phyloP scores from a whole-genome alignment of 2,329 filamentous ascomycete genomes.

The Claviceps pazoutovae region DNA sequence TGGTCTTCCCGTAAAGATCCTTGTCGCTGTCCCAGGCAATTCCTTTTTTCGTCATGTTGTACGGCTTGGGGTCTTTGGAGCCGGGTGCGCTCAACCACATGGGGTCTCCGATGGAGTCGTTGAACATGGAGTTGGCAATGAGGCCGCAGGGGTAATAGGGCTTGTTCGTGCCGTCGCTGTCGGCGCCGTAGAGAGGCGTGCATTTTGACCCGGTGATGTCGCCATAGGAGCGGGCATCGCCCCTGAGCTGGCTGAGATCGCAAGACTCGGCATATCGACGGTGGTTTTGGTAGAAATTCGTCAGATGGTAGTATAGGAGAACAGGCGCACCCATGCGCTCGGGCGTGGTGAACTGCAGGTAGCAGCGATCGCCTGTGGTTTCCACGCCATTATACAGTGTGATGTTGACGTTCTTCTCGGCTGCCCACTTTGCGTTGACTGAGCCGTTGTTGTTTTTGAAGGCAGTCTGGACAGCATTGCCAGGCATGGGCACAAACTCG shows the following conservation, averaged over 20 bases:
- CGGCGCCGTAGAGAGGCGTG: constrained; percentile 50
- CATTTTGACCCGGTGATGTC: constrained; percentile 59
- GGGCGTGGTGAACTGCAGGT: constrained; percentile 64
- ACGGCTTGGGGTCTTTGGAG: constrained; percentile 30
- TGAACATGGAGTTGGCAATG: constrained; percentile 94
- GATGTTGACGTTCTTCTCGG: constrained; percentile 25
- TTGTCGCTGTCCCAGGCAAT: constrained; percentile 83
- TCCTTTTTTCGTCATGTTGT: constrained; percentile 62
- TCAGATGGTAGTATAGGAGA: constrained; percentile 86
- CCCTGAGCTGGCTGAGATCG: constrained; percentile 67
- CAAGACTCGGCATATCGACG: constrained; percentile 89
- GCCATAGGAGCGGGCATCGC: constrained; percentile 43
- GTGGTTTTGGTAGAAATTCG: constrained; percentile 98
- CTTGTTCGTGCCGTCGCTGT: constrained; percentile 31
- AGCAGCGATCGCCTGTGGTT: constrained; percentile 43
- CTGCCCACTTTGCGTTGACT: constrained; percentile 29
- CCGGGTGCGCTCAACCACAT: constrained; percentile 38
- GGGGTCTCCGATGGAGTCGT: constrained; percentile 69
- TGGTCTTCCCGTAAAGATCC: constrained; percentile 58
- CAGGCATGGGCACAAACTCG: constrained; percentile 37
- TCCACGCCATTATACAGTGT: constrained; percentile 23
- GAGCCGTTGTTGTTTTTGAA: constrained; percentile 48
- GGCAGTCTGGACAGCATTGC: constrained; percentile 44
- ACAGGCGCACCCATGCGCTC: constrained; percentile 70
- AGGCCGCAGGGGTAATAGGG: constrained; percentile 90